Conservation (phyloP, 257 asterid genomes). For the Gardenia jasminoides region DNA sequence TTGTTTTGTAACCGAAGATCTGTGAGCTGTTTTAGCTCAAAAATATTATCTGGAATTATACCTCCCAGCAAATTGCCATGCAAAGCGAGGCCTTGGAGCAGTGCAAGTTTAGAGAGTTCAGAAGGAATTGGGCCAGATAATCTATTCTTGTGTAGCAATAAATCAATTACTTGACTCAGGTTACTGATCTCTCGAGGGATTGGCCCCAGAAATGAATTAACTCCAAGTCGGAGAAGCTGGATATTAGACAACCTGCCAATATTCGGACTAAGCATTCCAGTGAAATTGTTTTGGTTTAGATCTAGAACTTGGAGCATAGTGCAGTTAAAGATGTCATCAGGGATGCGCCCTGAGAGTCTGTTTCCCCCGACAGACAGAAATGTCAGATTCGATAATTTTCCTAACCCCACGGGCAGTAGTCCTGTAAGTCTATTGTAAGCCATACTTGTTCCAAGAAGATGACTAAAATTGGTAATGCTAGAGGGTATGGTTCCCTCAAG, state of each 20-base stretch:
- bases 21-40: conserved; percentile 46
- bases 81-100: conserved; percentile 62
- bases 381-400: conserved; percentile 46
- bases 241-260: conserved; percentile 54
- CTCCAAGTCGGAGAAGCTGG: conserved; percentile 30
- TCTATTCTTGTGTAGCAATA: conserved; percentile 45
- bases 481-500: conserved; percentile 64
- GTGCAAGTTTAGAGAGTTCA: conserved; percentile 50
- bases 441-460: conserved; percentile 44
- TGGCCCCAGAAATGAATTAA: conserved; percentile 42
- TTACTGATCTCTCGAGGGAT: conserved; percentile 67
- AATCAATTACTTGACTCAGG: conserved; percentile 42
- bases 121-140: conserved; percentile 61
- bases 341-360: conserved; percentile 47
- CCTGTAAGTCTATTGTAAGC: conserved; percentile 45
- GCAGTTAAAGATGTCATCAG: conserved; percentile 66
- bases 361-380: conserved; percentile 49
- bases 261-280: conserved; percentile 39
- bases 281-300: conserved; percentile 40
- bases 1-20: conserved; percentile 57
- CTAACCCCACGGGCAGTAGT: conserved; percentile 50
- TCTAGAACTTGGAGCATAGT: conserved; percentile 46
- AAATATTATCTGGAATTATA: conserved; percentile 48
- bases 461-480: conserved; percentile 52
- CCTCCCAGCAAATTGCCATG: conserved; percentile 53